Base-by-base conservation (phyloP, 106 monocot genomes). In the Acorus calamus region DNA sequence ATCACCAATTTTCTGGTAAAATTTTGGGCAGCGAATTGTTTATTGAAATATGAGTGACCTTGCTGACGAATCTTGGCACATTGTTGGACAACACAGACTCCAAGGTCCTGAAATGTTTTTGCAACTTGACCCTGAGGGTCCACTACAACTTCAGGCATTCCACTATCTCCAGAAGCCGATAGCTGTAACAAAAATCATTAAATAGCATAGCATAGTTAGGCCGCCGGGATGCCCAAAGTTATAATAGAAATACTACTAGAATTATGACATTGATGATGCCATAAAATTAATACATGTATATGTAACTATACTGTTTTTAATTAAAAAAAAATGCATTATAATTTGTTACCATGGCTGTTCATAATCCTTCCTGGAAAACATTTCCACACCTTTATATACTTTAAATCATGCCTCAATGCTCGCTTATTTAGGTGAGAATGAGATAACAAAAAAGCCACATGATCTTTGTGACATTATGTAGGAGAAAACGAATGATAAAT, bases 1-100 rank as follows among this genome's bases (percentile, higher is more conserved):
- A 28, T 28, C 28, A 28, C 28, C 28, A 28, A 28, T 1, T 28
- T 28, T 28, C 28, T 28, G 0, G 28, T 28, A 28, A 28, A 28
- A 28, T 28, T 28, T 28, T 28, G 28, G 28, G 28, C 28, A 28
- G 28, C 28, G 28, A 13, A n/a, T 5, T 3, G 11, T 13, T 10
- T 57, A 47, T 43, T 7, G 41, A 52, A 54, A 28, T 12, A 60
- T 46, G 42, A 6, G n/a, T 67, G 74, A 87, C 94, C 94, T 75
- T 86, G 89, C 75, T 90, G 89, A 42, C 94, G 84, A 66, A 90
- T 94, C 75, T 94, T 94, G 13, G 94, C 94, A 72, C 94, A 94
- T 69, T 94, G 94, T 66, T 90, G 94, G 54, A 94, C 94, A 67
- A 94, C 94, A 78, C 89, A 94, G 55, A 90, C 84, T 44, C 94